Percentiles rank a stretch among this genome's conserved stretches.
Evolutionary conservation across 257 asterid species (phyloP).

Genomic region (Schizonepeta tenuifolia): DNA sequence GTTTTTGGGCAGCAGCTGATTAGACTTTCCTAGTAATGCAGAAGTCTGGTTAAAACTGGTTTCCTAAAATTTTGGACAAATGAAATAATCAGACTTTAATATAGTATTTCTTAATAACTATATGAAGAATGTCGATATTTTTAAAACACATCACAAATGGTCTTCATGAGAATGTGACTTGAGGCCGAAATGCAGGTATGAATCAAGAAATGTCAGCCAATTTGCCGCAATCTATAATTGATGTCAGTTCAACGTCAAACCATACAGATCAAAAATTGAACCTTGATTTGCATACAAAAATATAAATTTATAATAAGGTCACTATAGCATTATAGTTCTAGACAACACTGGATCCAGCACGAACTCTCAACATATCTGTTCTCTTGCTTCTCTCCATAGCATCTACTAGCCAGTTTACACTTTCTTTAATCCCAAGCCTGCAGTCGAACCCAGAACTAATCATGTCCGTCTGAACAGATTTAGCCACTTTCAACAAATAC

Average conservation of each 20-base stretch:
- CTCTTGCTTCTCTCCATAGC: conserved; percentile 90
- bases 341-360: conserved; percentile 57
- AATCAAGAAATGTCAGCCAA: not conserved
- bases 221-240: conserved; percentile 3
- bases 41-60: not conserved
- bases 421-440: conserved; percentile 86
- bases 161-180: not conserved
- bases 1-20: conserved; percentile 4
- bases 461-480: not conserved
- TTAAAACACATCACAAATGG: not conserved
- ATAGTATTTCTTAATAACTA: no score
- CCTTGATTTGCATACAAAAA: conserved; percentile 32
- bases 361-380: conserved; percentile 69
- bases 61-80: not conserved
- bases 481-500: not conserved
- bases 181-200: conserved; percentile 3
- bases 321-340: conserved; percentile 29
- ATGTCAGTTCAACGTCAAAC: conserved; percentile 12
- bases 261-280: conserved; percentile 25
- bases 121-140: no score
- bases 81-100: not conserved
- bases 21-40: conserved; percentile 20
- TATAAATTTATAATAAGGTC: not conserved
- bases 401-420: conserved; percentile 89
- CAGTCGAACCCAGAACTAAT: conserved; percentile 26